Evolutionary conservation across 2,329 filamentous ascomycete species (phyloP), one percentile per base, ranked within the genome.

Genomic region (Hansfordia pulvinata): DNA sequence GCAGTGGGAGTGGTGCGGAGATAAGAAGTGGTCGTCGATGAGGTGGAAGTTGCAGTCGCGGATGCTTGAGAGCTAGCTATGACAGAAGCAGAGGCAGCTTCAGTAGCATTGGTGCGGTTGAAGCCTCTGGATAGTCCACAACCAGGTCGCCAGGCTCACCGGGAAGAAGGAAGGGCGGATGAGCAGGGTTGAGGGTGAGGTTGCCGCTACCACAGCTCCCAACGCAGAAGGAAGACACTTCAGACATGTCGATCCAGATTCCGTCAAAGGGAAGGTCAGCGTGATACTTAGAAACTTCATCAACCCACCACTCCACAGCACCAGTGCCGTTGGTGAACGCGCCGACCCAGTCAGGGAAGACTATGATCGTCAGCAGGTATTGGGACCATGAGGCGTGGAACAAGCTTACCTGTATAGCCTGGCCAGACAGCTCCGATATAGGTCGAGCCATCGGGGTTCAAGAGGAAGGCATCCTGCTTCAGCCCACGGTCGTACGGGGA

Each of bases 391-490:
- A n/a, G n/a, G n/a, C n/a, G n/a, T n/a, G 10, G 4, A 17, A 6
- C 25, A 22, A 12, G 33, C 34, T 28, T 37, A 53, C 50, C 35
- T 0, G 75, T 73, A 31, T 67, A 68, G 13, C 80, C 80, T 10
- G 80, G 77, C 80, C 80, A 86, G 13, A 85, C 78, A 6, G 71
- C 64, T 16, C 78, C 70, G 11, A 64, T 53, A 33, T 69, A 67
- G 8, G 62, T 40, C 2, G 60, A 60, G 4, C 61, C 75, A 35
- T 82, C 69, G 2, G 59, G 53, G 19, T 74, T 64, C 26, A 74
- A 53, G 58, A 72, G 51, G 36, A 61, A 62, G 7, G 52, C 54
- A 28, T 56, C 63, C n/a, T 64, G 52, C 5, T 67, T 60, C 2
- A 69, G 49, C 1, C 78, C 80, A 10, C 69, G 62, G 27, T 74